Conservation (phyloP, 2,329 filamentous ascomycete species). For the Fusarium bactridioides region DNA sequence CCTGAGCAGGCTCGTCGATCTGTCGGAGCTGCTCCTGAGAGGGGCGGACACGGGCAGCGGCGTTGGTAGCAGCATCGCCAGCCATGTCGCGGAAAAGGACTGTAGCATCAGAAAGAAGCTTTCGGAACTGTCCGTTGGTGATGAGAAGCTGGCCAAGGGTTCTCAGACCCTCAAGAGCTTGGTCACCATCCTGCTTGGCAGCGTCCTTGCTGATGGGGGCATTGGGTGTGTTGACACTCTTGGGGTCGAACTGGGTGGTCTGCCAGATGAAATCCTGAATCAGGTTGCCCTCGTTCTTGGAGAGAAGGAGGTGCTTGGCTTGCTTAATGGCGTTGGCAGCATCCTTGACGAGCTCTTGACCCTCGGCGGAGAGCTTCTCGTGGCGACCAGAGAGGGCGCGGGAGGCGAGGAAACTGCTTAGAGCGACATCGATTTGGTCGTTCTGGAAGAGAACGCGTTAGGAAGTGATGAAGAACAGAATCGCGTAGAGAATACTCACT, state of each 20-base stretch:
- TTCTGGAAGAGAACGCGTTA: constrained; percentile 63
- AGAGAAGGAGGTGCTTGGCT: constrained; percentile 83
- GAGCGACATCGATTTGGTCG: constrained; percentile 91
- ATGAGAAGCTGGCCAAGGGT: constrained; percentile 89
- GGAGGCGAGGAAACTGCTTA: constrained; percentile 86
- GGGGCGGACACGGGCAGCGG: constrained; percentile 78
- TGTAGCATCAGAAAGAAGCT: constrained; percentile 76
- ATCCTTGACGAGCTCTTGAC: constrained; percentile 79
- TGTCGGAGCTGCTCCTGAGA: constrained; percentile 77
- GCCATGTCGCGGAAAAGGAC: constrained; percentile 89
- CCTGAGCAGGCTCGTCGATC: constrained; percentile 84
- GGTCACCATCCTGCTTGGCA: constrained; percentile 82
- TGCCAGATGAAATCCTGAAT: constrained; percentile 98
- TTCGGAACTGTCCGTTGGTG: constrained; percentile 95
- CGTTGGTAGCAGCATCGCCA: constrained; percentile 85
- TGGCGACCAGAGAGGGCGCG: constrained; percentile 75
- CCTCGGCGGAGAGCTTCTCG: constrained; percentile 81
- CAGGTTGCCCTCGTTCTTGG: constrained; percentile 94
- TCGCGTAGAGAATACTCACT: constrained; percentile 57
- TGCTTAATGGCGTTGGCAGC: constrained; percentile 81
- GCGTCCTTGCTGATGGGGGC: constrained; percentile 77
- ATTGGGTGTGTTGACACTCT: constrained; percentile 66
- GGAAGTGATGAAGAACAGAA: neutral
- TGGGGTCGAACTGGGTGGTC: constrained; percentile 76
- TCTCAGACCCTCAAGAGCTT: constrained; percentile 83